Evolutionary conservation across 176 grass and related monocot species (phyloP).

Genomic region (Olyra latifolia): DNA sequence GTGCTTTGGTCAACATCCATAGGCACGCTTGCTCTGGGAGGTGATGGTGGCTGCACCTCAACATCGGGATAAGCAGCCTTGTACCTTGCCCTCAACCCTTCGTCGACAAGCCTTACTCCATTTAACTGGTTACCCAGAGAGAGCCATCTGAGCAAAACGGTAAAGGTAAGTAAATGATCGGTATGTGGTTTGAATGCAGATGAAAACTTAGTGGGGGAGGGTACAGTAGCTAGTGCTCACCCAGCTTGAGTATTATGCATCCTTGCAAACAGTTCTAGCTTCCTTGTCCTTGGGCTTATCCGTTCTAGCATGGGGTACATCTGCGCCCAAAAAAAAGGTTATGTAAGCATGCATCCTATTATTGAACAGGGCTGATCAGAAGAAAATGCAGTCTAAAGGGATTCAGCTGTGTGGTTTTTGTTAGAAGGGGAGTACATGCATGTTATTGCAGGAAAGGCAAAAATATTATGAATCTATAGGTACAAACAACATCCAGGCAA

Average conservation of each 20-base stretch:
- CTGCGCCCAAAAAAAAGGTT: slow-evolving; percentile 49
- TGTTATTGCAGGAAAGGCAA: neutral
- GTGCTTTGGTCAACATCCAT: slow-evolving; percentile 60
- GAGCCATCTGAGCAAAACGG: slow-evolving; percentile 61
- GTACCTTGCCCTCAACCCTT: slow-evolving; percentile 94
- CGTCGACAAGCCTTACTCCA: slow-evolving; percentile 90
- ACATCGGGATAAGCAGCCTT: slow-evolving; percentile 94
- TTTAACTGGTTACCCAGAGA: slow-evolving; percentile 90
- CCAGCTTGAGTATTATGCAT: slow-evolving; percentile 99
- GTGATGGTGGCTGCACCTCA: slow-evolving; percentile 81
- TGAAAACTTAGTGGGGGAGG: neutral
- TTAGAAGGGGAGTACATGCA: slow-evolving; percentile 1
- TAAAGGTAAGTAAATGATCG: neutral
- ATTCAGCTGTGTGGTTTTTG: neutral
- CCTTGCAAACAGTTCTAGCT: slow-evolving; percentile 94
- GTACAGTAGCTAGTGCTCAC: slow-evolving; percentile 21
- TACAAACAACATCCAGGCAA: neutral
- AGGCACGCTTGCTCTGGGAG: slow-evolving; percentile 61
- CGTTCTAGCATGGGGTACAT: slow-evolving; percentile 98
- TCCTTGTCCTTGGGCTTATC: slow-evolving; percentile 97
- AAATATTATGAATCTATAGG: neutral
- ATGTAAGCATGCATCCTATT: neutral
- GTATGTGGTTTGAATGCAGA: neutral
- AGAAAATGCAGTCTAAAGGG: neutral
- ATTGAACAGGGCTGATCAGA: neutral